These are phyloP conservation scores for Pyrenopolyporus hunteri DNA, from an alignment of 495 filamentous ascomycete species.

Conservation along the genomic window DNA sequence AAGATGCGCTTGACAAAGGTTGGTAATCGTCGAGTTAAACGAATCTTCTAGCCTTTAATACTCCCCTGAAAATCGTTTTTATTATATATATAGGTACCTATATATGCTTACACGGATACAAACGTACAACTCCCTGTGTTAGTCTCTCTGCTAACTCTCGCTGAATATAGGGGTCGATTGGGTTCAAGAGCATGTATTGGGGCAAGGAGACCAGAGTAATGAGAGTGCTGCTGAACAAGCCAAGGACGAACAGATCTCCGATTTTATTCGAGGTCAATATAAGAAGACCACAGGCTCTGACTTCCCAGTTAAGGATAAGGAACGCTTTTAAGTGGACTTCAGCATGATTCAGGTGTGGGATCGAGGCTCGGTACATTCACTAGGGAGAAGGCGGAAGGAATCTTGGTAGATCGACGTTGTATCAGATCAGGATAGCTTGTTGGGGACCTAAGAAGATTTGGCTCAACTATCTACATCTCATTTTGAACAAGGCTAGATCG, in stretches of 20 bases:
- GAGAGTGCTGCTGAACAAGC: constrained; percentile 75
- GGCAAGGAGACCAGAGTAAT: constrained; percentile 69
- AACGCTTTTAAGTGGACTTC: constrained; percentile 34
- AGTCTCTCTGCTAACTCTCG: too few species aligned
- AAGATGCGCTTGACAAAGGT: constrained; percentile 69
- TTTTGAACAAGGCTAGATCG: too few species aligned
- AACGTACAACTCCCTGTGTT: too few species aligned
- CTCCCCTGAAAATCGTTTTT: too few species aligned
- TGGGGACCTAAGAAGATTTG: too few species aligned
- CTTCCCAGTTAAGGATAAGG: constrained; percentile 68
- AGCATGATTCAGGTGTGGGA: neutral
- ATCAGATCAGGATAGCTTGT: too few species aligned
- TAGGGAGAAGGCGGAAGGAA: too few species aligned
- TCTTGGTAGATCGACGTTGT: too few species aligned
- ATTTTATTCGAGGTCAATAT: constrained; percentile 67
- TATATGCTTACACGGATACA: too few species aligned
- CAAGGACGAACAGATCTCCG: constrained; percentile 72
- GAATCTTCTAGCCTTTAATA: neutral
- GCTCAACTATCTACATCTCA: too few species aligned
- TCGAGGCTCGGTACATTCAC: too few species aligned
- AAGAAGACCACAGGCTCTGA: constrained; percentile 66
- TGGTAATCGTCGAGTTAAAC: neutral
- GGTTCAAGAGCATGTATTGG: constrained; percentile 70
- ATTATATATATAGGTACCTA: too few species aligned
- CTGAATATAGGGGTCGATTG: constrained; percentile 63